Evolutionary conservation across 306 rosid genomes (phyloP).

Genomic region (Leucaena leucocephala): DNA sequence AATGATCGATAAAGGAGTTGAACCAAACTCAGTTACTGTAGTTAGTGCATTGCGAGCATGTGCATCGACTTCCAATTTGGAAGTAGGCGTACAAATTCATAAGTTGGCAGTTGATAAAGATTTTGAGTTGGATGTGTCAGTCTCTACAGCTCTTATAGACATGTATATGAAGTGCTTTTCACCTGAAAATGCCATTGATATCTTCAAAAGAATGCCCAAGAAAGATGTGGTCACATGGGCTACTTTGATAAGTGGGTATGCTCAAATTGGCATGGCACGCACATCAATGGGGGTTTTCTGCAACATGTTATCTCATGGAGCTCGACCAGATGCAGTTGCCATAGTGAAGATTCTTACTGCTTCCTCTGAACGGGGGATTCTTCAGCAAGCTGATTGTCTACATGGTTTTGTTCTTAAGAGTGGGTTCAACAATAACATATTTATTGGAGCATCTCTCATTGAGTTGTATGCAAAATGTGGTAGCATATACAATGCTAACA

Average conservation of each 20-base stretch:
- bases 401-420: constrained; percentile 56
- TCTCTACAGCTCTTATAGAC: constrained; percentile 68
- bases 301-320: constrained; percentile 53
- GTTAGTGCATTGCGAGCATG: constrained; percentile 75
- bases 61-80: constrained; percentile 52
- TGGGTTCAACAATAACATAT: constrained; percentile 50
- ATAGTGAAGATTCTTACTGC: constrained; percentile 73
- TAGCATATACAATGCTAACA: constrained; percentile 53
- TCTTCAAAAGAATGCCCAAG: constrained; percentile 67
- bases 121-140: constrained; percentile 57
- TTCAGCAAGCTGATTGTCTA: constrained; percentile 67
- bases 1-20: constrained; percentile 59
- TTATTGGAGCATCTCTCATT: constrained; percentile 71
- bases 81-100: constrained; percentile 72
- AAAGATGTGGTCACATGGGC: constrained; percentile 84
- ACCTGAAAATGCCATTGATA: constrained; percentile 55
- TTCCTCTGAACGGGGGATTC: constrained; percentile 64
- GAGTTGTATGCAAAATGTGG: constrained; percentile 80
- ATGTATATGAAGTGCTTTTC: constrained; percentile 76
- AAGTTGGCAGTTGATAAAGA: constrained; percentile 49
- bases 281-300: constrained; percentile 60
- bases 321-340: constrained; percentile 70
- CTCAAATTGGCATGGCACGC: constrained; percentile 68
- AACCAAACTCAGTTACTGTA: constrained; percentile 63
- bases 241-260: constrained; percentile 67